Evolutionary conservation across 371 early-diverging fungal species (phyloP).

Genomic region (Apophysomyces elegans): DNA sequence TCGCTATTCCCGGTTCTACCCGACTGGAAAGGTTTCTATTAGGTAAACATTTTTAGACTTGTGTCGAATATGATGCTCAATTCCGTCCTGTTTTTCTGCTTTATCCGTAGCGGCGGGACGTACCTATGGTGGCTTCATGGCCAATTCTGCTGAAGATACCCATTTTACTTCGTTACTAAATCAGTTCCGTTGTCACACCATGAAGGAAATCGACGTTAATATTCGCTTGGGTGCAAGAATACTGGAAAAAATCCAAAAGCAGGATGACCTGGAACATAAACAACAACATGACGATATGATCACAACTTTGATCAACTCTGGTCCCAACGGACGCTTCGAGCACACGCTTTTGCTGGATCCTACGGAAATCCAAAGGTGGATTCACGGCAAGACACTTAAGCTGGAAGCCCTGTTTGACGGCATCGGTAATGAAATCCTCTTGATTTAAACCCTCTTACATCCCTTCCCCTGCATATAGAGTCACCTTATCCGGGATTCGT

Average conservation of each 20-base stretch:
- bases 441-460: background rate
- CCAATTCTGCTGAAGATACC: conserved; percentile 42
- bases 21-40: conserved; percentile 37
- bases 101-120: conserved; percentile 39
- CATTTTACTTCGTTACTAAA: conserved; percentile 44
- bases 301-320: conserved; percentile 33
- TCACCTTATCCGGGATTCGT: conserved; percentile 42
- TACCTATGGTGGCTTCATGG: conserved; percentile 41
- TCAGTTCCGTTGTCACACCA: conserved; percentile 48
- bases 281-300: conserved; percentile 29
- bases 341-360: conserved; percentile 25
- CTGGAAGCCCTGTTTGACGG: conserved; percentile 27
- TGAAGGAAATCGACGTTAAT: conserved; percentile 29
- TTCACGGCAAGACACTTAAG: conserved; percentile 3
- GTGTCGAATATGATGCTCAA: background rate
- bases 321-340: conserved; percentile 42
- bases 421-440: conserved; percentile 14
- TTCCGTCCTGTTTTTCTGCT: background rate
- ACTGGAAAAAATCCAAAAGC: background rate
- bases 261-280: conserved; percentile 15
- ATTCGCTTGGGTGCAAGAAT: conserved; percentile 15
- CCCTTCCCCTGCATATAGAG: background rate
- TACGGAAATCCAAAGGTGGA: conserved; percentile 1
- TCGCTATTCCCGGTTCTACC: conserved; percentile 40
- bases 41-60: conserved; percentile 19